Conservation (phyloP, 2,329 filamentous ascomycete species). For the Cladosporium austrohemisphaericum region DNA sequence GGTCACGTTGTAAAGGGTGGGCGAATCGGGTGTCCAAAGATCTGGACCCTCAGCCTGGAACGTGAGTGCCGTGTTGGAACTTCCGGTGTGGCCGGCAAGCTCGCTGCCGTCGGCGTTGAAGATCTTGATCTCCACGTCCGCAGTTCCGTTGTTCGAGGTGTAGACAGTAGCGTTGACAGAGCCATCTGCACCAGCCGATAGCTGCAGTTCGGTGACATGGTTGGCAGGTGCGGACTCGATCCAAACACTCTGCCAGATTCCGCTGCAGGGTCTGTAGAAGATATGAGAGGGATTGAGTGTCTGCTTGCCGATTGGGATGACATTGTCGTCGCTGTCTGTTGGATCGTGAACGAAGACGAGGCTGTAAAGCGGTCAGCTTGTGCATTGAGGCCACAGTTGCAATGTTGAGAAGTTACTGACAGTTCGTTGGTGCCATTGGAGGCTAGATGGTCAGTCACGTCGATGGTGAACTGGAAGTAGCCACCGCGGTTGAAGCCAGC, state of each 20-base stretch:
- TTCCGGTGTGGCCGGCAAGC: conserved; percentile 43
- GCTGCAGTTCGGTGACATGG: conserved; percentile 55
- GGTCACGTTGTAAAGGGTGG: conserved; percentile 59
- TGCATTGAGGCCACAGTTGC: conserved; percentile 17
- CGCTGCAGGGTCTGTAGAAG: conserved; percentile 66
- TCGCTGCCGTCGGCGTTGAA: conserved; percentile 14
- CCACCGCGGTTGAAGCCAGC: conserved; percentile 54
- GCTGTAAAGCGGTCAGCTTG: conserved; percentile 46
- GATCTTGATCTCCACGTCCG: conserved; percentile 35
- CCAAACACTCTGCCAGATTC: conserved; percentile 71
- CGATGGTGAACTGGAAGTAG: conserved; percentile 55
- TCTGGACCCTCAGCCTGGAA: conserved; percentile 53
- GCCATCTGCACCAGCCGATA: conserved; percentile 44
- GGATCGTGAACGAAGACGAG: conserved; percentile 63
- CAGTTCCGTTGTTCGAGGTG: conserved; percentile 37
- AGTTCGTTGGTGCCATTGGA: conserved; percentile 58
- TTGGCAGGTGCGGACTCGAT: conserved; percentile 56
- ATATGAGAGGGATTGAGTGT: conserved; percentile 59
- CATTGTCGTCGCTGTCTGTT: conserved; percentile 51
- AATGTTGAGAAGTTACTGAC: conserved; percentile 55
- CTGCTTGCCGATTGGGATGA: conserved; percentile 56
- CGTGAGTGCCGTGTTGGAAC: conserved; percentile 49
- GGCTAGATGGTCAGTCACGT: conserved; percentile 59
- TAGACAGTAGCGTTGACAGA: conserved; percentile 41
- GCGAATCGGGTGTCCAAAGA: conserved; percentile 61